A percentile compares a stretch with the other conserved stretches of the same genome.
These are phyloP conservation scores for Phytopythium montanum DNA, from an alignment of 352 stramenopile species.

Conservation along the genomic window DNA sequence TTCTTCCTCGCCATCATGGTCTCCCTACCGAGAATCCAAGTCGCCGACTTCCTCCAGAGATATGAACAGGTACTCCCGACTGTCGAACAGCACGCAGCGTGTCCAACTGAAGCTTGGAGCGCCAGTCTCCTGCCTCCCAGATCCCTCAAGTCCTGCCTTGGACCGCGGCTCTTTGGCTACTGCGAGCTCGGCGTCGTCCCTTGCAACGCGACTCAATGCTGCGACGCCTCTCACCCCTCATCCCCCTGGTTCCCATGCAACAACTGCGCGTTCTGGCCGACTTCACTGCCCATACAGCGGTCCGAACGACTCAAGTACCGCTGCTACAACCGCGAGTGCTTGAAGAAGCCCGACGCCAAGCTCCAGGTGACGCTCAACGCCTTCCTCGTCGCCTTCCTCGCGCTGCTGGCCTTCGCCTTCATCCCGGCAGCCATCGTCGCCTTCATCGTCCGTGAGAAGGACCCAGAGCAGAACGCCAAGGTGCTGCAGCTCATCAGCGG, in stretches of 20 bases:
- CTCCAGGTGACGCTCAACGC: conserved; percentile 60
- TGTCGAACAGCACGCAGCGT: conserved; percentile 18
- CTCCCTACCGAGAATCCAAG: conserved; percentile 47
- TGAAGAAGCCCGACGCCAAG: conserved; percentile 50
- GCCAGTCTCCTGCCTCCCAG: conserved; percentile 14
- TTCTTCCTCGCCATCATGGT: conserved; percentile 54
- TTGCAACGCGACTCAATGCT: conserved; percentile 34
- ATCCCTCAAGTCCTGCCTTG: conserved; percentile 1
- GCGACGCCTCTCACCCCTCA: conserved; percentile 21
- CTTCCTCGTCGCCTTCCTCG: conserved; percentile 54
- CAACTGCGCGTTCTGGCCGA: conserved; percentile 13
- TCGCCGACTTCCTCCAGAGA: conserved; percentile 33
- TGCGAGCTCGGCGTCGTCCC: conserved; percentile 35
- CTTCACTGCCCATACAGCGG: background rate
- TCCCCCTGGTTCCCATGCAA: conserved; percentile 44
- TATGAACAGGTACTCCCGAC: conserved; percentile 9
- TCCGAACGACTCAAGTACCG: background rate
- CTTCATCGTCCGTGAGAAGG: conserved; percentile 63
- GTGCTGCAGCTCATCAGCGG: conserved; percentile 62
- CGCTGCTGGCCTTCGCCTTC: conserved; percentile 70
- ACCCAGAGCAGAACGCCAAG: conserved; percentile 62
- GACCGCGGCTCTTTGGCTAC: conserved; percentile 25
- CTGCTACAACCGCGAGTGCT: conserved; percentile 45
- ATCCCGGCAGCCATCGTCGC: conserved; percentile 59
- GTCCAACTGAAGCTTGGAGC: conserved; percentile 16